Conservation (phyloP, 148 eudicot species). For the Dianthus caryophyllus region DNA sequence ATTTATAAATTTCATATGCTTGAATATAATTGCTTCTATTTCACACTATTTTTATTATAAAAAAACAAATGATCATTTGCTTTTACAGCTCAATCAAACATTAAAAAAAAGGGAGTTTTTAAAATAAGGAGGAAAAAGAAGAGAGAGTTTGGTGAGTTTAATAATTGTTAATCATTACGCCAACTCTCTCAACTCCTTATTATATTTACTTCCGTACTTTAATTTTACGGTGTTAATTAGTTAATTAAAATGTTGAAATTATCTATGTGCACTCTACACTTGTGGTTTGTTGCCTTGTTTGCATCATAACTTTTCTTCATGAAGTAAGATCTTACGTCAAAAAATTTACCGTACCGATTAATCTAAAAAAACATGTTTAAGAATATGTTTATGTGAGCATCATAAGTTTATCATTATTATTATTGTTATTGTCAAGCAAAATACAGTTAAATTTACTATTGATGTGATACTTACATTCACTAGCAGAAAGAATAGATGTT, state of each 20-base stretch:
- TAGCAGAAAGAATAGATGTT: too few species aligned
- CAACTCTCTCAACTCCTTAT: conserved; percentile 1
- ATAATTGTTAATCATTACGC: conserved; percentile 25
- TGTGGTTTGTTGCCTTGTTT: conserved; percentile 13
- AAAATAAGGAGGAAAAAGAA: not conserved
- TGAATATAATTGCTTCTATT: conserved; percentile 25
- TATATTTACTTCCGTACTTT: not conserved
- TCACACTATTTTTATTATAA: conserved; percentile 7
- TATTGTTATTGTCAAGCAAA: too few species aligned
- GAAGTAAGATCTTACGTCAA: too few species aligned
- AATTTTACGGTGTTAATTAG: too few species aligned
- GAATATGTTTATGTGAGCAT: too few species aligned
- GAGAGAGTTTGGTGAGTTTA: conserved; percentile 32
- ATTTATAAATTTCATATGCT: not conserved
- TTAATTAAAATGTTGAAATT: not conserved
- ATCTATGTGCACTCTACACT: not conserved
- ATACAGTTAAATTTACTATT: too few species aligned
- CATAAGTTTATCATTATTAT: too few species aligned
- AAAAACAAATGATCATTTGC: not conserved
- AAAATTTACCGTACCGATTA: too few species aligned
- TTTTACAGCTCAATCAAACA: conserved; percentile 26
- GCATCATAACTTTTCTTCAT: not conserved
- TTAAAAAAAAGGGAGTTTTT: not conserved
- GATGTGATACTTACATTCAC: too few species aligned
- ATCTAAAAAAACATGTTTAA: too few species aligned